These are phyloP conservation scores for Aspergillus fischeri DNA, from an alignment of 2,329 filamentous ascomycete species.

Conservation along the genomic window DNA sequence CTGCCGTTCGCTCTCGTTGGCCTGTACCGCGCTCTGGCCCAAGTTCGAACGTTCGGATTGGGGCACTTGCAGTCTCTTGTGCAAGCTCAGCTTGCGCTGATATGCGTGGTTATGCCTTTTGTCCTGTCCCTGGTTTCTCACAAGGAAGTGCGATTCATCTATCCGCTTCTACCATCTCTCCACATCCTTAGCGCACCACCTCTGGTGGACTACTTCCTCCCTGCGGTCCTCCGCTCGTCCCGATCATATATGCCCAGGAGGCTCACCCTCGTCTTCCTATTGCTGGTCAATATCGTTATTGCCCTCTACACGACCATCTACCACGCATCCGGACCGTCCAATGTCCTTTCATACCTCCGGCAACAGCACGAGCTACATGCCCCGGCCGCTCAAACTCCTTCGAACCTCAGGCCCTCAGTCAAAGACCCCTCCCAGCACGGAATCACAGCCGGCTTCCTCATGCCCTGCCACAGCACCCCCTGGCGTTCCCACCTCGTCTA, in stretches of 20 bases:
- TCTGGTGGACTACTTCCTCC: conserved; percentile 61
- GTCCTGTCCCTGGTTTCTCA: conserved; percentile 77
- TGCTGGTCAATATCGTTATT: conserved; percentile 66
- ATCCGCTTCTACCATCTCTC: conserved; percentile 82
- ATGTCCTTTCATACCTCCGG: conserved; percentile 73
- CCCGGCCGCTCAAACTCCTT: conserved; percentile 24
- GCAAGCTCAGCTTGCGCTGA: conserved; percentile 54
- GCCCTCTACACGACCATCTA: conserved; percentile 69
- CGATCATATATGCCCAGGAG: conserved; percentile 43
- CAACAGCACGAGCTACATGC: conserved; percentile 62
- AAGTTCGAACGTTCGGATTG: conserved; percentile 27
- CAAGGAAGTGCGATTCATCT: conserved; percentile 97
- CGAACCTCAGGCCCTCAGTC: background rate
- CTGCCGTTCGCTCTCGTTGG: conserved; percentile 71
- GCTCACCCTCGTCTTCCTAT: conserved; percentile 52
- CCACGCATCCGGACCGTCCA: conserved; percentile 76
- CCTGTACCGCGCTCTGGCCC: conserved; percentile 52
- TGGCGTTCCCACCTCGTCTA: conserved; percentile 87
- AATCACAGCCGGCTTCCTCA: conserved; percentile 71
- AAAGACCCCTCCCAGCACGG: conserved; percentile 21
- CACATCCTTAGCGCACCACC: conserved; percentile 72
- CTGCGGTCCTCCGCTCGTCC: conserved; percentile 32
- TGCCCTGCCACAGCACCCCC: conserved; percentile 93
- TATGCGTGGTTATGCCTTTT: conserved; percentile 57
- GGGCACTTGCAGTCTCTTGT: conserved; percentile 34